Percentiles rank a stretch among this genome's conserved stretches.
phyloP scores from a whole-genome alignment of 2,329 filamentous ascomycete genomes.

The Cordyceps militaris region DNA sequence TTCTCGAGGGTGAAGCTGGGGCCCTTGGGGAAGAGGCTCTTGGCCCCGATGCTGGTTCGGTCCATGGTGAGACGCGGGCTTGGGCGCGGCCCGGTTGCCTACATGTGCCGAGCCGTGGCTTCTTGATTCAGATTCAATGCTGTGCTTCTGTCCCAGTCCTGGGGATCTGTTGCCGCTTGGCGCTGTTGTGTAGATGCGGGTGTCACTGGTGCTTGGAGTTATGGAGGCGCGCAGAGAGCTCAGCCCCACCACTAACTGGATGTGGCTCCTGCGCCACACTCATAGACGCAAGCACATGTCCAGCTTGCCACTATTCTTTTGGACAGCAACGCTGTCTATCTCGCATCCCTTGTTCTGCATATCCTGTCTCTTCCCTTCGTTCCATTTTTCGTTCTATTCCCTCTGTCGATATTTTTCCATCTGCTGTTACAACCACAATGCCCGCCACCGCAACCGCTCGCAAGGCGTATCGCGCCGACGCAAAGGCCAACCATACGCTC shows the following conservation, averaged over 20 bases:
- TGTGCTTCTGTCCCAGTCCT: conserved; percentile 1
- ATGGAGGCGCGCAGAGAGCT: conserved; percentile 12
- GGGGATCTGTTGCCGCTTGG: not conserved
- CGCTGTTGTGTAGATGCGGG: conserved; percentile 3
- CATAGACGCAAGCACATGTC: conserved; percentile 12
- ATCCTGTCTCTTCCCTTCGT: not conserved
- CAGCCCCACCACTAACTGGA: conserved; percentile 19
- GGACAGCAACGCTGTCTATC: conserved; percentile 3
- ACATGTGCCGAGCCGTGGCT: conserved; percentile 22
- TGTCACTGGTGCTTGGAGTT: conserved; percentile 6
- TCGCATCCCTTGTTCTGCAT: not conserved
- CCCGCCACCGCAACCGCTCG: conserved; percentile 21
- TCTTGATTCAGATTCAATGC: not conserved
- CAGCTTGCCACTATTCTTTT: not conserved
- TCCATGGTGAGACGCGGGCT: conserved; percentile 29
- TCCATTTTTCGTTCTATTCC: not conserved
- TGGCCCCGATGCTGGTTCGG: conserved; percentile 41
- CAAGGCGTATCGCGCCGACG: conserved; percentile 34
- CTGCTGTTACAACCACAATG: not conserved
- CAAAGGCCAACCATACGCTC: conserved; percentile 26
- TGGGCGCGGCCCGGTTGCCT: conserved; percentile 15
- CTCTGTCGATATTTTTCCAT: not conserved
- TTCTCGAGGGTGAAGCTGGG: conserved; percentile 83
- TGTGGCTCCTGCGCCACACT: conserved; percentile 10
- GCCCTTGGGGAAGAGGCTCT: conserved; percentile 67